Conservation (phyloP, 1,139 yeast species). For the Pichia norvegensis region DNA sequence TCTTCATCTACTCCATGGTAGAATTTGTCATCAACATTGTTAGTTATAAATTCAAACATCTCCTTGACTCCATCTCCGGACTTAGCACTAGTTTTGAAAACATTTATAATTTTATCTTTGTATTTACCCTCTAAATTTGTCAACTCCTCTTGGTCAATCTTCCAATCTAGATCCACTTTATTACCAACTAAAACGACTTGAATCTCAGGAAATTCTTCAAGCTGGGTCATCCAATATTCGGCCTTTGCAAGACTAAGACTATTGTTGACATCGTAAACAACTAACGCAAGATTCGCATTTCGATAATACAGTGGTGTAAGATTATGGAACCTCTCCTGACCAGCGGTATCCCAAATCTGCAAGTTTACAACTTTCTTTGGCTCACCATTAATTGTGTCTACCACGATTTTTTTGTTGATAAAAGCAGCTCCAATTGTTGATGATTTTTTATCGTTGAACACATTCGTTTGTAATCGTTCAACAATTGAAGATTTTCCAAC, state of each 20-base stretch:
- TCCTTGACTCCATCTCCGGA: slow-evolving; percentile 37
- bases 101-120: slow-evolving; percentile 19
- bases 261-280: slow-evolving; percentile 63
- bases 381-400: slow-evolving; percentile 27
- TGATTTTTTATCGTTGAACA: slow-evolving; percentile 55
- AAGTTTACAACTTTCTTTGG: slow-evolving; percentile 18
- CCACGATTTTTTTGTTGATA: slow-evolving; percentile 46
- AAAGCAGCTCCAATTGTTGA: slow-evolving; percentile 70
- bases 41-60: slow-evolving; percentile 37
- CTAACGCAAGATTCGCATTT: slow-evolving; percentile 80
- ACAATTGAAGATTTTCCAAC: slow-evolving; percentile 61
- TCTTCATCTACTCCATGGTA: slow-evolving; percentile 20
- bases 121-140: slow-evolving; percentile 15
- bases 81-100: slow-evolving; percentile 41
- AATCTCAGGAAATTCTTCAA: slow-evolving; percentile 31
- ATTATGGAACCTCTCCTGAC: slow-evolving; percentile 84
- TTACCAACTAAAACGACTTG: slow-evolving; percentile 36
- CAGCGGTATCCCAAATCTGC: slow-evolving; percentile 85
- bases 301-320: slow-evolving; percentile 89
- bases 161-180: slow-evolving; percentile 34
- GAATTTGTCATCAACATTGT: slow-evolving; percentile 32
- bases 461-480: slow-evolving; percentile 54
- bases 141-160: slow-evolving; percentile 13
- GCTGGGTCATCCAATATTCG: slow-evolving; percentile 51
- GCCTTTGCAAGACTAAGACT: slow-evolving; percentile 41